Conservation (phyloP, 2,329 filamentous ascomycete species). For the Talaromyces marneffei region DNA sequence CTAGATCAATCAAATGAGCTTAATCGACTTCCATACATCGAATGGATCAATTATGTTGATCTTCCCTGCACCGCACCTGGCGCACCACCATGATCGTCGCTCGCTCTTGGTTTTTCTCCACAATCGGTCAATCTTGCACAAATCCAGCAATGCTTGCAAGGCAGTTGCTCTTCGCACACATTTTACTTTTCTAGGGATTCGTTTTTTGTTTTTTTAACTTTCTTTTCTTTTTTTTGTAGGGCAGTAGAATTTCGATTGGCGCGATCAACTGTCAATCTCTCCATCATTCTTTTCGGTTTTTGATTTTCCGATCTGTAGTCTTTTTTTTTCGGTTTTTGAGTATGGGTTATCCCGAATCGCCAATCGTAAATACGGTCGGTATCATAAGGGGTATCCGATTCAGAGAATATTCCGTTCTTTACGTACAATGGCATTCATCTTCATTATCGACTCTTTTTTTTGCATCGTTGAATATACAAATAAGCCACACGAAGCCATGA, state of each 20-base stretch:
- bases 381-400: not conserved
- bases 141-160: not conserved
- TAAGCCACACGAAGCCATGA: not conserved
- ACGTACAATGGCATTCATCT: not conserved
- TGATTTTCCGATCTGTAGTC: not conserved
- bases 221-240: not conserved
- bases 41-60: conserved; percentile 4
- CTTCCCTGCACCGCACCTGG: conserved; percentile 1
- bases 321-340: not conserved
- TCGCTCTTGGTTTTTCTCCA: conserved; percentile 3
- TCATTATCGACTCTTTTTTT: not conserved
- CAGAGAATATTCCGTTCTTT: not conserved
- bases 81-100: not conserved
- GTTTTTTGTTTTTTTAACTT: not conserved
- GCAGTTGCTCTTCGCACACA: not conserved
- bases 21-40: not conserved
- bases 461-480: not conserved
- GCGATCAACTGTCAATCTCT: not conserved
- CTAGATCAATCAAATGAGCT: conserved; percentile 1
- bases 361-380: not conserved
- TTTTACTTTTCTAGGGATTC: not conserved
- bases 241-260: not conserved
- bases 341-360: not conserved
- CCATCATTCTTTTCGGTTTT: not conserved
- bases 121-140: not conserved